Evolutionary conservation across 495 filamentous ascomycete species (phyloP).

Genomic region (Penicillium herquei): DNA sequence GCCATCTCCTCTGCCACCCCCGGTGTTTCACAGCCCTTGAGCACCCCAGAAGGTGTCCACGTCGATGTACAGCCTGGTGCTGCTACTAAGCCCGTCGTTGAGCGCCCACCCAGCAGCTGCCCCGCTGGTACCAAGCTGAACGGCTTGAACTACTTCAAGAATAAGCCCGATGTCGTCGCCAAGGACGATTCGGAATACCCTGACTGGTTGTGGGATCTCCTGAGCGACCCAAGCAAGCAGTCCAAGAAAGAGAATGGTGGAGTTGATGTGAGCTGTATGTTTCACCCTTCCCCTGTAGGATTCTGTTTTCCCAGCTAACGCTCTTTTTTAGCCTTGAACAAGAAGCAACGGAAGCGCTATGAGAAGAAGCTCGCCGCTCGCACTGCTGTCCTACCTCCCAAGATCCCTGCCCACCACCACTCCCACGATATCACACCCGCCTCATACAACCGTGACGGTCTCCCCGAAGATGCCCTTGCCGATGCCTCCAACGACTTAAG

Average conservation of each 20-base stretch:
- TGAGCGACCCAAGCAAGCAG: constrained; percentile 50
- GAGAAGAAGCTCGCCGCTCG: constrained; percentile 63
- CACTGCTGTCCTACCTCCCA: constrained; percentile 63
- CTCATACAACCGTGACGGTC: constrained; percentile 33
- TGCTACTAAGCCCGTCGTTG: constrained; percentile 22
- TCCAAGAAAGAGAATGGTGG: constrained; percentile 37
- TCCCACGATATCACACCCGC: constrained; percentile 74
- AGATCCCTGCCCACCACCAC: constrained; percentile 82
- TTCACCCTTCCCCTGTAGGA: not conserved
- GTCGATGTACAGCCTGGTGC: constrained; percentile 28
- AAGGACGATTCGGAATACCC: constrained; percentile 84
- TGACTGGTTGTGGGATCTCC: constrained; percentile 81
- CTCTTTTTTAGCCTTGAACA: constrained; percentile 41
- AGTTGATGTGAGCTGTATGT: constrained; percentile 61
- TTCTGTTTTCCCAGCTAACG: constrained; percentile 4
- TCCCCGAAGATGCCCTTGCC: constrained; percentile 24
- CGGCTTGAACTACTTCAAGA: constrained; percentile 87
- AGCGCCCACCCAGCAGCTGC: constrained; percentile 49
- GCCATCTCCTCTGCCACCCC: constrained; percentile 45
- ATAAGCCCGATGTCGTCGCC: constrained; percentile 68
- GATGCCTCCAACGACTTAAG: constrained; percentile 36
- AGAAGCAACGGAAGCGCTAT: constrained; percentile 61
- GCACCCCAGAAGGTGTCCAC: constrained; percentile 38
- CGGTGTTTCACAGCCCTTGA: constrained; percentile 46
- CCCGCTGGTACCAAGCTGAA: constrained; percentile 69